A percentile compares a stretch with the other conserved stretches of the same genome.
phyloP scores from a whole-genome alignment of 345 rosid genomes.

The Raphanus sativus region DNA sequence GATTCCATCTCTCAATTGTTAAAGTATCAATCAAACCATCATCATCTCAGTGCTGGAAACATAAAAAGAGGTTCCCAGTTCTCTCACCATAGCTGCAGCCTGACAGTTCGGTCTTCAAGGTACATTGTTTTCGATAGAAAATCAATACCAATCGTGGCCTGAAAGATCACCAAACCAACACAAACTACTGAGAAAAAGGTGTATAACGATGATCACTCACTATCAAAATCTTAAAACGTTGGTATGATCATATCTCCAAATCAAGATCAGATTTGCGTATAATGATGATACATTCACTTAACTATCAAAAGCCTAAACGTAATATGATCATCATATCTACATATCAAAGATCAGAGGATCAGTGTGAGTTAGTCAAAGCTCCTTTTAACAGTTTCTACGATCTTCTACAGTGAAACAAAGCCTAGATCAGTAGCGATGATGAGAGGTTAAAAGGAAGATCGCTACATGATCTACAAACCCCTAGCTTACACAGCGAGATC shows the following conservation, averaged over 20 bases:
- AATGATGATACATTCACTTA: too few species aligned
- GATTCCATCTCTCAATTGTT: not conserved
- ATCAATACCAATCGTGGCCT: constrained; percentile 90
- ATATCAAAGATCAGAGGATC: not conserved
- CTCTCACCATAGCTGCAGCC: constrained; percentile 73
- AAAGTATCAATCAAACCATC: not conserved
- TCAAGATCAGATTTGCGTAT: not conserved
- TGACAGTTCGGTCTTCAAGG: constrained; percentile 82
- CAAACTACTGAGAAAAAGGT: constrained; percentile 4
- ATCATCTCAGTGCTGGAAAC: too few species aligned
- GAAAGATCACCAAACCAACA: constrained; percentile 24
- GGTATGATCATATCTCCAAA: not conserved
- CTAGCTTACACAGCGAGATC: not conserved
- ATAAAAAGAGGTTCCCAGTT: not conserved
- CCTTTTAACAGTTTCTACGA: not conserved
- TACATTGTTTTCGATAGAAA: constrained; percentile 88
- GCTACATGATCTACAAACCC: not conserved
- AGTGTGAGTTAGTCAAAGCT: not conserved
- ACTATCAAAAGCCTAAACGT: not conserved
- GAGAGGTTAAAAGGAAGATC: not conserved
- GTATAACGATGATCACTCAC: not conserved
- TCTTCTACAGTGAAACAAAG: not conserved
- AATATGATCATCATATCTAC: not conserved
- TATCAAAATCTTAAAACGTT: not conserved
- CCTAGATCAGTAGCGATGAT: constrained; percentile 1